A percentile compares a stretch with the other conserved stretches of the same genome.
These are phyloP conservation scores for Linderniella brevidens DNA, from an alignment of 257 asterid genomes.

Conservation along the genomic window DNA sequence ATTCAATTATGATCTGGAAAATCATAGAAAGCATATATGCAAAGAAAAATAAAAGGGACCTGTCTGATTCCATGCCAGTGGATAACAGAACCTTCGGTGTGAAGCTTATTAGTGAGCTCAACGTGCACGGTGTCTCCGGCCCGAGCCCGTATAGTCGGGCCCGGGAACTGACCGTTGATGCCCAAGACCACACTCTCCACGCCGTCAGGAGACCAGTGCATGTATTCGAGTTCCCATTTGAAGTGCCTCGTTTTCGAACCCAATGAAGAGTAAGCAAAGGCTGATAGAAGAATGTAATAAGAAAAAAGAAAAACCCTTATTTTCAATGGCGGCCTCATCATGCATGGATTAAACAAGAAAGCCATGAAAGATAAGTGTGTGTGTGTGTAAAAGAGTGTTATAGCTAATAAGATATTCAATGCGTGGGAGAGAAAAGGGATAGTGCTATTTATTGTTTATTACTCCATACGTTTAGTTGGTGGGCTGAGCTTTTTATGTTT, in stretches of 20 bases:
- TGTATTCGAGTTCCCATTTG: slow-evolving; percentile 52
- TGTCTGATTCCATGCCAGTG: slow-evolving; percentile 92
- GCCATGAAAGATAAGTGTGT: too few species aligned
- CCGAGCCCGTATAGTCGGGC: slow-evolving; percentile 61
- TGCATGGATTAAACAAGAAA: too few species aligned
- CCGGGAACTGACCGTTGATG: slow-evolving; percentile 69
- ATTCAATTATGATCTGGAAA: background rate
- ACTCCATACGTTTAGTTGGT: too few species aligned
- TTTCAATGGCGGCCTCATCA: too few species aligned
- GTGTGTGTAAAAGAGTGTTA: too few species aligned
- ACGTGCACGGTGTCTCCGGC: slow-evolving; percentile 49
- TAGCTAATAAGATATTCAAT: too few species aligned
- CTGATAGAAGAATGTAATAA: background rate
- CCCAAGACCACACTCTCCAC: slow-evolving; percentile 34
- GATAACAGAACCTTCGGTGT: slow-evolving; percentile 60
- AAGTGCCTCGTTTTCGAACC: slow-evolving; percentile 24
- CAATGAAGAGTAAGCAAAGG: slow-evolving; percentile 7
- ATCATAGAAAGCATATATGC: too few species aligned
- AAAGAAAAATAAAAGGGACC: slow-evolving; percentile 14
- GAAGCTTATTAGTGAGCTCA: slow-evolving; percentile 49
- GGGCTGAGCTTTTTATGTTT: too few species aligned
- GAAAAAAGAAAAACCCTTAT: too few species aligned
- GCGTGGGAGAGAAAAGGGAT: too few species aligned
- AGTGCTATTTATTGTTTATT: too few species aligned
- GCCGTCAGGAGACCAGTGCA: slow-evolving; percentile 66